Conservation (phyloP, 2,329 filamentous ascomycete genomes). For the Podosphaera fusca region DNA sequence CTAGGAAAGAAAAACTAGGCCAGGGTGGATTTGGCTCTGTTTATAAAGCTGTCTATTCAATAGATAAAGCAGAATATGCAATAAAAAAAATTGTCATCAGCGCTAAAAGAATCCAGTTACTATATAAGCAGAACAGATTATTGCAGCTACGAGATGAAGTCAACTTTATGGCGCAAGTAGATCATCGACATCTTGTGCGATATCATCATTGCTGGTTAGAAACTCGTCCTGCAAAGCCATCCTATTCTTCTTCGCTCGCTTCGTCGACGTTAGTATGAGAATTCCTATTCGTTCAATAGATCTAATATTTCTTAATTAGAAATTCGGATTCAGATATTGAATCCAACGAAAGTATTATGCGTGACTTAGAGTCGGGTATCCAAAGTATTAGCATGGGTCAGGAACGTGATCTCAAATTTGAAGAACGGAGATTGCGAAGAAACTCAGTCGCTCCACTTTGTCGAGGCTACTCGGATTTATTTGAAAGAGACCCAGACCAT, state of each 20-base stretch:
- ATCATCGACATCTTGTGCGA: conserved; percentile 42
- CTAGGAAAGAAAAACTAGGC: conserved; percentile 1
- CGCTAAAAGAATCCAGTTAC: conserved; percentile 4
- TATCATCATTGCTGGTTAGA: conserved; percentile 46
- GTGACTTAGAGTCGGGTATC: no score
- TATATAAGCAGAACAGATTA: conserved; percentile 1
- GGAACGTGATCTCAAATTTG: not conserved
- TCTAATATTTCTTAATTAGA: no score
- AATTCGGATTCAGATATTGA: not conserved
- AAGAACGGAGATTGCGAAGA: not conserved
- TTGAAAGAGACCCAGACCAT: no score
- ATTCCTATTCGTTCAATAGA: no score
- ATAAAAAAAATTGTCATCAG: conserved; percentile 41
- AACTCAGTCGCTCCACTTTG: not conserved
- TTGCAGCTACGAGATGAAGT: conserved; percentile 22
- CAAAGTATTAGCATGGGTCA: no score
- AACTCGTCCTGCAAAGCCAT: conserved; percentile 10
- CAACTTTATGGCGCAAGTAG: conserved; percentile 34
- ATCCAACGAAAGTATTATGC: no score
- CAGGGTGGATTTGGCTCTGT: conserved; percentile 44
- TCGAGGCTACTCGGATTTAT: no score
- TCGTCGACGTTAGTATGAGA: not conserved
- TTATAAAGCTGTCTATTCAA: conserved; percentile 33
- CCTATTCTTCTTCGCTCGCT: not conserved
- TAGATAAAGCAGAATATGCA: conserved; percentile 39